Evolutionary conservation across 139 green algal species (phyloP).

Genomic region (Asterochloris sp.): DNA sequence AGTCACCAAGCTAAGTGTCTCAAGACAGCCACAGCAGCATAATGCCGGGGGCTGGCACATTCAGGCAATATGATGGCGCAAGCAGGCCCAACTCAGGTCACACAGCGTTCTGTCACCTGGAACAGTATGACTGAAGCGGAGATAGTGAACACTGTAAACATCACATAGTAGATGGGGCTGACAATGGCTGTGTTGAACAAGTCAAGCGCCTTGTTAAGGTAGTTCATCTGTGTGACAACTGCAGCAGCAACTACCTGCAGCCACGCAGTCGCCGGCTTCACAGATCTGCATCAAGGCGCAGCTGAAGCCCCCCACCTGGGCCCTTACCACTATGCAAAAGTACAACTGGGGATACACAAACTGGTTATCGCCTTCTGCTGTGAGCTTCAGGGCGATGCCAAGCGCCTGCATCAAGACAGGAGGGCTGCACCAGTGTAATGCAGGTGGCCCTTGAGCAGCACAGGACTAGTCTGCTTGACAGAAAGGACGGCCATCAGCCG

Average conservation of each 20-base stretch:
- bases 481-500: not conserved
- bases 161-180: slow-evolving; percentile 97
- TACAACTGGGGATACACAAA: slow-evolving; percentile 68
- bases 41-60: too few relatives aligned
- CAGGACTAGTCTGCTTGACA: not conserved
- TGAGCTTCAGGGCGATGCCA: slow-evolving; percentile 95
- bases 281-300: not conserved
- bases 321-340: slow-evolving; percentile 59
- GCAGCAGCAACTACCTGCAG: slow-evolving; percentile 72
- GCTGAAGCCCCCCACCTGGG: not conserved
- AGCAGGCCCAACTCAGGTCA: not conserved
- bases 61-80: too few relatives aligned
- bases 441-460: too few relatives aligned
- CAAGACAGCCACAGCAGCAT: too few relatives aligned
- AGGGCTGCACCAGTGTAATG: not conserved
- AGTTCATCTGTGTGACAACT: slow-evolving; percentile 96
- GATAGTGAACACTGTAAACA: slow-evolving; percentile 95
- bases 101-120: slow-evolving; percentile 31
- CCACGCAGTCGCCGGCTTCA: not conserved
- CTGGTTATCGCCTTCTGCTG: slow-evolving; percentile 91
- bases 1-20: not conserved
- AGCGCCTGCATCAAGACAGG: slow-evolving; percentile 61
- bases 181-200: slow-evolving; percentile 98
- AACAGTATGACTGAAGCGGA: slow-evolving; percentile 74
- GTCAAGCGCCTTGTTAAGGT: slow-evolving; percentile 96